Conservation (phyloP, 495 filamentous ascomycete genomes). For the Penicillium lividum region DNA sequence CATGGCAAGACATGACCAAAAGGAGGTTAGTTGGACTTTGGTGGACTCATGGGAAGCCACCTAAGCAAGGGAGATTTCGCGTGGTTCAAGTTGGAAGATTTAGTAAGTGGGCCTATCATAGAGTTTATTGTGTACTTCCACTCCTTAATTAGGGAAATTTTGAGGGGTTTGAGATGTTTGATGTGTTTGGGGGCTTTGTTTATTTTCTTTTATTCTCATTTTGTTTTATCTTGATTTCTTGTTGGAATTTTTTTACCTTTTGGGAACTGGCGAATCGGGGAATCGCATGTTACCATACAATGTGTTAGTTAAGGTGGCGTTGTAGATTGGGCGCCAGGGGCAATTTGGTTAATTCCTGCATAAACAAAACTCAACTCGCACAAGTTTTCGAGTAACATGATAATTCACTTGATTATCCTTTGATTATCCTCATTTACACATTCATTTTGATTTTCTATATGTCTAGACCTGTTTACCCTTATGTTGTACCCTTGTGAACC, state of each 20-base stretch:
- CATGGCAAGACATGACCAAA: background rate
- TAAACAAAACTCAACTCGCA: background rate
- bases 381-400: background rate
- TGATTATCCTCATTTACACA: too few relatives aligned
- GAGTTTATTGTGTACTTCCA: background rate
- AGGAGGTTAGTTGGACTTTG: conserved; percentile 9
- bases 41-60: conserved; percentile 3
- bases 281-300: background rate
- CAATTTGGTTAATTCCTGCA: background rate
- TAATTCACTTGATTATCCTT: background rate
- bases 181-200: background rate
- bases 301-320: conserved; percentile 5
- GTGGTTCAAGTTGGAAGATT: background rate
- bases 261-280: conserved; percentile 1
- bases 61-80: conserved; percentile 5
- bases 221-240: background rate
- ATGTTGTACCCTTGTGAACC: background rate
- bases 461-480: too few relatives aligned
- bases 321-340: conserved; percentile 16
- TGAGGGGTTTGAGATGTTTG: background rate
- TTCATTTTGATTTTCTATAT: too few relatives aligned
- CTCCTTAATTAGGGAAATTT: background rate
- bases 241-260: background rate
- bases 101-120: background rate
- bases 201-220: background rate